Conservation (phyloP, 2,329 filamentous ascomycete species). For the Ceratocystis harringtonii region DNA sequence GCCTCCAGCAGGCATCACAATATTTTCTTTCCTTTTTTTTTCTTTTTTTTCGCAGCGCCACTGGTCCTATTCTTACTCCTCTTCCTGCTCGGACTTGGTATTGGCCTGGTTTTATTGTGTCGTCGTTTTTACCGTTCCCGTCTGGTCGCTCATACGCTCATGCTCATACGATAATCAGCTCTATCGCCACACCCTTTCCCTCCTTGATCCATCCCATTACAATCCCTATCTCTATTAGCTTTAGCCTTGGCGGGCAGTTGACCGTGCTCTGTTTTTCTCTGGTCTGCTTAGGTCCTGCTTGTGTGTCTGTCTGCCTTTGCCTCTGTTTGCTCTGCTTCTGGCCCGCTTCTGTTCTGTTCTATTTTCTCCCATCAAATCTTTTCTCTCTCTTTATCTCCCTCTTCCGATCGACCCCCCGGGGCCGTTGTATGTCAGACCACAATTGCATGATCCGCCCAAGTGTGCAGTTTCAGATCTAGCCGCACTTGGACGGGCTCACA, state of each 20-base stretch:
- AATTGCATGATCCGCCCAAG: slow-evolving; percentile 16
- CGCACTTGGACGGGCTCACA: neutral
- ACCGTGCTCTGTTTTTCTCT: slow-evolving; percentile 4
- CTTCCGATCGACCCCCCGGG: slow-evolving; percentile 15
- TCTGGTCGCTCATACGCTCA: neutral
- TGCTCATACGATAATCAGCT: slow-evolving; percentile 8
- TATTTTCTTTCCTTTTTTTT: neutral
- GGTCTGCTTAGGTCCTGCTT: no score
- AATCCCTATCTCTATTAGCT: neutral
- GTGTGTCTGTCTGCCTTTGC: no score
- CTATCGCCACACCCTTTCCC: neutral
- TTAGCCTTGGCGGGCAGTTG: neutral
- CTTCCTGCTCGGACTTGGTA: no score
- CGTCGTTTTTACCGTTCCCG: neutral
- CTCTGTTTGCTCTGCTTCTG: no score
- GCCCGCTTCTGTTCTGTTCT: no score
- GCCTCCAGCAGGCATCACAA: neutral
- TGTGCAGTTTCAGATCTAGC: slow-evolving; percentile 6
- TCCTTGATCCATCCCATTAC: neutral
- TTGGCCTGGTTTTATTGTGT: neutral
- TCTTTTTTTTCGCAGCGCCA: neutral
- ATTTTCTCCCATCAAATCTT: slow-evolving; percentile 7
- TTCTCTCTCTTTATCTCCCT: slow-evolving; percentile 11
- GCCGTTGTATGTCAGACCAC: slow-evolving; percentile 16
- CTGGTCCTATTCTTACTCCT: neutral